A percentile compares a stretch with the other conserved stretches of the same genome.
phyloP scores from a whole-genome alignment of 2,329 filamentous ascomycete species.

The Xylaria sp. region DNA sequence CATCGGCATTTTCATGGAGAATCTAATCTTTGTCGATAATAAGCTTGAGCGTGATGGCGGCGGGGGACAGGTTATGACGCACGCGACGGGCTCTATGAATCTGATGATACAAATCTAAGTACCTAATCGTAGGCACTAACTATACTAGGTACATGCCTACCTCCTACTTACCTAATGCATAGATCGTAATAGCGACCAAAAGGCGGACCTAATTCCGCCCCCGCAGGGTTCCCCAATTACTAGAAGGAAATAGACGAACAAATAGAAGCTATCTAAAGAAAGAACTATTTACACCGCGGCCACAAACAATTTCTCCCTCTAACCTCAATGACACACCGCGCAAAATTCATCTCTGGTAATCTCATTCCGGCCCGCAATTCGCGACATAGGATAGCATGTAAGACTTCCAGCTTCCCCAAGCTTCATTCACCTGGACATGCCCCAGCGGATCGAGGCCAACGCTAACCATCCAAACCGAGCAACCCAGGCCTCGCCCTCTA shows the following conservation, averaged over 20 bases:
- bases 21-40: not conserved
- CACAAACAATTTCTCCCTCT: not conserved
- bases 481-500: constrained; percentile 74
- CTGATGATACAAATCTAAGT: no score
- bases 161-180: not conserved
- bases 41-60: not conserved
- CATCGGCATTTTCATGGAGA: not conserved
- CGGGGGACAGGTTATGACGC: not conserved
- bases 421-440: not conserved
- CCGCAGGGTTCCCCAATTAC: constrained; percentile 22
- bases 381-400: constrained; percentile 65
- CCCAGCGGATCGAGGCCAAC: not conserved
- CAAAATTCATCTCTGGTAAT: constrained; percentile 26
- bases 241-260: not conserved
- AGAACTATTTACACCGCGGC: no score
- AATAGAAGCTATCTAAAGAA: no score
- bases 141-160: not conserved
- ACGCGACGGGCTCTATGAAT: not conserved
- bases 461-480: constrained; percentile 50
- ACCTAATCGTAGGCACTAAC: no score
- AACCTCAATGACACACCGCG: constrained; percentile 24
- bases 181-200: not conserved
- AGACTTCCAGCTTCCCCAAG: constrained; percentile 25
- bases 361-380: constrained; percentile 62
- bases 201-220: constrained; percentile 38